A percentile compares a stretch with the other conserved stretches of the same genome.
Evolutionary conservation across 805 yeast genomes (phyloP).

Genomic region (Wickerhamomyces queroliae): DNA sequence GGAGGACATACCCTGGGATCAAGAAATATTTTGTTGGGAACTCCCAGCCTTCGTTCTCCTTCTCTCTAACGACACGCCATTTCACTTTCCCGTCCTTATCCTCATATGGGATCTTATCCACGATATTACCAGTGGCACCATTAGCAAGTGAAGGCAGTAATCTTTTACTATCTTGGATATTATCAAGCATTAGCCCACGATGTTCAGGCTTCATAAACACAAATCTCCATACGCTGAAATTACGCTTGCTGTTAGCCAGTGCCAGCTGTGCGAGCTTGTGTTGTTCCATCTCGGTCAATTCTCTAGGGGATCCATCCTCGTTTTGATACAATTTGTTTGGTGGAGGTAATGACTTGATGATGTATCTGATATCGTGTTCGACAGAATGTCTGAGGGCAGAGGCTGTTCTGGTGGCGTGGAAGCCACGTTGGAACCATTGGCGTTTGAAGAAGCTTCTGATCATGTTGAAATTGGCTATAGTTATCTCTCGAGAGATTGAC

Average conservation of each 20-base stretch:
- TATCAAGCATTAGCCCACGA: constrained; percentile 49
- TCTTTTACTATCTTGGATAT: constrained; percentile 53
- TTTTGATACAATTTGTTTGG: constrained; percentile 64
- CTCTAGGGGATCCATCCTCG: constrained; percentile 69
- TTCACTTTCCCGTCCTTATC: constrained; percentile 74
- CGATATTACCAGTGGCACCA: constrained; percentile 52
- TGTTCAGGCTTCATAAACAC: constrained; percentile 46
- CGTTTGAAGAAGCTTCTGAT: neutral
- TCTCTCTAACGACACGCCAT: constrained; percentile 73
- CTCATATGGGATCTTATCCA: constrained; percentile 81
- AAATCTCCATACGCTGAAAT: constrained; percentile 43
- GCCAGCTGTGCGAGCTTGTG: constrained; percentile 69
- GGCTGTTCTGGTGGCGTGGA: constrained; percentile 6
- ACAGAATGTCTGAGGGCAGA: constrained; percentile 34
- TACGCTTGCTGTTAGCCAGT: constrained; percentile 48
- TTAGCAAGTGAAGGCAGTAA: constrained; percentile 41
- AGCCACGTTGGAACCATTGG: neutral
- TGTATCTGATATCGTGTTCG: constrained; percentile 57
- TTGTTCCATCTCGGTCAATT: constrained; percentile 65
- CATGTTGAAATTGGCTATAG: too few species aligned
- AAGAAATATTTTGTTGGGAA: constrained; percentile 63
- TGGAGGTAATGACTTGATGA: constrained; percentile 57
- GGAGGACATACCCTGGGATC: constrained; percentile 60
- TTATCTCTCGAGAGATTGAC: too few species aligned
- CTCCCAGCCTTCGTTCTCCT: constrained; percentile 85